These are phyloP conservation scores for Parathielavia appendiculata DNA, from an alignment of 495 filamentous ascomycete genomes.

Conservation along the genomic window DNA sequence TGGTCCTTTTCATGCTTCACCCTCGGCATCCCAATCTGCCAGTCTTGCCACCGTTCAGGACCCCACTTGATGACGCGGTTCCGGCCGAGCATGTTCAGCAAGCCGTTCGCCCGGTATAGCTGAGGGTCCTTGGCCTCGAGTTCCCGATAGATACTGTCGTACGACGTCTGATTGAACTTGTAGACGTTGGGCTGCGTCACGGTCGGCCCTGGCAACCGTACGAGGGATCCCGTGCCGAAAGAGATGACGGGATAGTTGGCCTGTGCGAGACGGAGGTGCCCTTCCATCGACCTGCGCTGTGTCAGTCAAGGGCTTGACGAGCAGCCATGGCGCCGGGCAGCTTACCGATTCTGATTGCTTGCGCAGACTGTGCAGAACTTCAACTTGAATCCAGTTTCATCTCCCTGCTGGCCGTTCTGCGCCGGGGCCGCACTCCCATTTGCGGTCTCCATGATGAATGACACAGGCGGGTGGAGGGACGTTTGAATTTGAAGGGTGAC, in stretches of 20 bases:
- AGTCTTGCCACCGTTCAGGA: slow-evolving; percentile 98
- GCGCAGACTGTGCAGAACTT: slow-evolving; percentile 99
- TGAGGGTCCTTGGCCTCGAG: slow-evolving; percentile 77
- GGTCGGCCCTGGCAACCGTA: slow-evolving; percentile 86
- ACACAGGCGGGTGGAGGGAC: background rate
- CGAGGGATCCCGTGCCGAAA: slow-evolving; percentile 93
- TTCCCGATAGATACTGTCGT: slow-evolving; percentile 86
- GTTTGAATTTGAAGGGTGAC: background rate
- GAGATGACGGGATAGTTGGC: slow-evolving; percentile 92
- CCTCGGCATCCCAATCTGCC: slow-evolving; percentile 80
- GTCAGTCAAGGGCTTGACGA: slow-evolving; percentile 9
- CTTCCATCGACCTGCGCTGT: slow-evolving; percentile 82
- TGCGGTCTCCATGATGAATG: slow-evolving; percentile 32
- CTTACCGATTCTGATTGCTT: slow-evolving; percentile 88
- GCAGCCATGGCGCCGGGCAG: background rate
- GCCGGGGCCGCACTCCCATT: slow-evolving; percentile 30
- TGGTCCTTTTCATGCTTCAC: slow-evolving; percentile 58
- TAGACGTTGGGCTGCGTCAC: slow-evolving; percentile 95
- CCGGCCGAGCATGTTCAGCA: slow-evolving; percentile 90
- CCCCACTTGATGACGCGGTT: slow-evolving; percentile 90
- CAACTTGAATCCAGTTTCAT: slow-evolving; percentile 61
- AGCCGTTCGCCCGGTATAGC: slow-evolving; percentile 85
- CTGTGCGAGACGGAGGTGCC: slow-evolving; percentile 80
- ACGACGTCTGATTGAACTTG: slow-evolving; percentile 91
- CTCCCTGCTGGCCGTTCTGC: slow-evolving; percentile 39